These are phyloP conservation scores for Blastobotrys capitulatus DNA, from an alignment of 1,139 yeast species.

Conservation along the genomic window DNA sequence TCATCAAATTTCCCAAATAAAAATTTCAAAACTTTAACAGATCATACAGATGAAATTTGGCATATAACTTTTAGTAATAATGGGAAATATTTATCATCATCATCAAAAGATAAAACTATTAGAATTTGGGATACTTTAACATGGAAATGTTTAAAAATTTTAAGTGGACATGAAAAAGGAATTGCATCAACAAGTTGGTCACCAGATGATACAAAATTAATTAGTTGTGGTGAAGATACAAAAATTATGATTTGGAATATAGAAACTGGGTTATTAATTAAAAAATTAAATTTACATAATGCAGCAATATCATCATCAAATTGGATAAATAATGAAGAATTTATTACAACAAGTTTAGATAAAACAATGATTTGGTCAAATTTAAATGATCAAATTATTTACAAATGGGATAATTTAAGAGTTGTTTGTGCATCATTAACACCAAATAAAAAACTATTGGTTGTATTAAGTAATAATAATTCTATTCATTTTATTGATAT, in stretches of 20 bases:
- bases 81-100: slow-evolving; percentile 71
- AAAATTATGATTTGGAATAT: slow-evolving; percentile 65
- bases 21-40: slow-evolving; percentile 38
- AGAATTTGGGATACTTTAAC: slow-evolving; percentile 46
- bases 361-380: slow-evolving; percentile 62
- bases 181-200: slow-evolving; percentile 73
- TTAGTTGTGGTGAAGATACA: slow-evolving; percentile 66
- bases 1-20: slow-evolving; percentile 43
- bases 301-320: slow-evolving; percentile 59
- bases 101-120: slow-evolving; percentile 64
- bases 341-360: slow-evolving; percentile 76
- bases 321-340: slow-evolving; percentile 60
- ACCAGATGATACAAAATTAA: slow-evolving; percentile 57
- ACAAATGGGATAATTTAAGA: slow-evolving; percentile 42
- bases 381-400: slow-evolving; percentile 39
- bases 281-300: slow-evolving; percentile 7
- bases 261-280: slow-evolving; percentile 16
- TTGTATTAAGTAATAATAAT: slow-evolving; percentile 22
- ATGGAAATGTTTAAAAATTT: slow-evolving; percentile 41
- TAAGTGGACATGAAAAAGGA: slow-evolving; percentile 51
- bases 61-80: slow-evolving; percentile 69
- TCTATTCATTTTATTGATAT: slow-evolving; percentile 51
- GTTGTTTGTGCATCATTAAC: slow-evolving; percentile 68
- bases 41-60: slow-evolving; percentile 73
- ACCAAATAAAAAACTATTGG: slow-evolving; percentile 46